Evolutionary conservation across 305 asterid species (phyloP), one percentile per base, ranked within the genome.

Genomic region (Rubia peregrina): DNA sequence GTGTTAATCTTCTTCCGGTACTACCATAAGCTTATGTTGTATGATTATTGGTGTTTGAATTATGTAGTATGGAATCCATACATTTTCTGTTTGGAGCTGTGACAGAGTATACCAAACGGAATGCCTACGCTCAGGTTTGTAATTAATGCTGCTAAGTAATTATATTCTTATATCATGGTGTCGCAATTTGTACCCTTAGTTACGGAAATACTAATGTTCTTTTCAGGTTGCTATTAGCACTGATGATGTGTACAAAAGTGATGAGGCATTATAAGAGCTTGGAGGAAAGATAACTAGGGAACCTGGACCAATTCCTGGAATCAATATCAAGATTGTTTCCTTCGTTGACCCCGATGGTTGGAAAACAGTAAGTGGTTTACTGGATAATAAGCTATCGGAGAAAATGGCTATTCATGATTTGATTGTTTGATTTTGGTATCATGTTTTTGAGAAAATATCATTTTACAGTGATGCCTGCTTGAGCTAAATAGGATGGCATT

Each of bases 291-390:
- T 92, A 71, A 89, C 95, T 71, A 90, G 98, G 48, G 85, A 86
- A 74, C 84, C 97, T 41, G 98, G 97, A 40, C 90, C 97, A 26
- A 78, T 92, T 72, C 93, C 97, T 62, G 97, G 98, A 73, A 70
- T 92, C 76, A 87, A 83, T 82, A 92, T 97, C 68, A 92, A 90
- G 89, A 87, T 92, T 79, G 84, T 88, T 71, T 84, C 96, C 74
- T 89, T 92, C 76, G 77, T 90, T 61, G 97, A 92, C 69, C 98
- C 98, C 19, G 97, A 92, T 83, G 98, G 98, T 21, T 92, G 98
- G 98, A 92, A 92, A 85, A 90, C 93, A 61, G 97, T 89, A 80
- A 90, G 95, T 80, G 68, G 44, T 53, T 30, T 61, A 30, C 7
- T 48, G 59, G 61, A 6, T 21, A 67, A 40, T 65, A 4, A 69